These are phyloP conservation scores for Cantharellus cinnabarinus DNA, from an alignment of 768 basidiomycete genomes.

Conservation along the genomic window DNA sequence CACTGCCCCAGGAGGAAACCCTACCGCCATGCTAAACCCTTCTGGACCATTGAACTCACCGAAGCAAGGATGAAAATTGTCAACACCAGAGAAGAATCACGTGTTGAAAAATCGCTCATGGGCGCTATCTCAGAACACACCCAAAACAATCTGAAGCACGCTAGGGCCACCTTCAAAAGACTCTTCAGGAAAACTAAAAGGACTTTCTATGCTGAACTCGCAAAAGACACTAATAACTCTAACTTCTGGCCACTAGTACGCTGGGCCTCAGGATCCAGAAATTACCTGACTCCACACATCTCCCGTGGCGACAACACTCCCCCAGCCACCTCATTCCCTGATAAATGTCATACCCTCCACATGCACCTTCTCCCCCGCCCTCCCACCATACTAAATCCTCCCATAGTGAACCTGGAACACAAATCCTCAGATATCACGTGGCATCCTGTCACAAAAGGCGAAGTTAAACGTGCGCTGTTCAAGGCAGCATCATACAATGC, in stretches of 20 bases:
- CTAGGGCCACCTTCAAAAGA: not conserved
- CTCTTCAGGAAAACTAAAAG: not conserved
- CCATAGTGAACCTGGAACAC: not conserved
- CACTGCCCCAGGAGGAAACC: not conserved
- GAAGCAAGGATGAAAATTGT: not conserved
- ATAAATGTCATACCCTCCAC: not conserved
- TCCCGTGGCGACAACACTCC: not conserved
- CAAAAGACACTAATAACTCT: not conserved
- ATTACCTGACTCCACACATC: not conserved
- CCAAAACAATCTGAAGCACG: not conserved
- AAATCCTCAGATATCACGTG: not conserved
- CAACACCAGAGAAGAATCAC: not conserved
- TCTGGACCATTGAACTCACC: not conserved
- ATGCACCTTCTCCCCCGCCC: not conserved
- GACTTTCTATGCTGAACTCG: not conserved
- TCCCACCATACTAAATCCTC: not conserved
- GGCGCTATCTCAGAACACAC: not conserved
- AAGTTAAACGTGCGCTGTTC: constrained; percentile 1
- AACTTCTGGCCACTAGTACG: not conserved
- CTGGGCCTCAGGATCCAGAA: not conserved
- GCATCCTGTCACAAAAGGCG: not conserved
- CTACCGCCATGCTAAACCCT: not conserved
- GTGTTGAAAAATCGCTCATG: not conserved
- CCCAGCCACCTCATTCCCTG: not conserved
- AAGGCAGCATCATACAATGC: constrained; percentile 4